A percentile compares a stretch with the other conserved stretches of the same genome.
Conservation (phyloP, 1,284 basidiomycete genomes). For the Rhizoctonia solani region DNA sequence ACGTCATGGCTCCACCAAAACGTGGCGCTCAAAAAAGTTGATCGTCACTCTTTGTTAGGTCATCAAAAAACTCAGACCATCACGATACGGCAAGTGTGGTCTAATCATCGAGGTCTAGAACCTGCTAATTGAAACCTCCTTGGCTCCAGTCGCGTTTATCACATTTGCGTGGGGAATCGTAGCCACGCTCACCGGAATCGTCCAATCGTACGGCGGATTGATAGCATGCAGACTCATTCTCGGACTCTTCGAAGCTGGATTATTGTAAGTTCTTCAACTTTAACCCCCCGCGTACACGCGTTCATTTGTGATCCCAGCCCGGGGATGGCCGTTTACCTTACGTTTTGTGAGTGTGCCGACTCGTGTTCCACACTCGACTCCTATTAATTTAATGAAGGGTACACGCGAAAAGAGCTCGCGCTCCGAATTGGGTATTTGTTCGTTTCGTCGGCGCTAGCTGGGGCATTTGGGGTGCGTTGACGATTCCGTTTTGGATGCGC, state of each 20-base stretch:
- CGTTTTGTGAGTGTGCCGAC: slow-evolving; percentile 32
- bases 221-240: slow-evolving; percentile 36
- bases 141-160: slow-evolving; percentile 28
- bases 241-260: slow-evolving; percentile 37
- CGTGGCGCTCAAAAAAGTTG: neutral
- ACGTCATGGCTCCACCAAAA: neutral
- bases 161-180: slow-evolving; percentile 37
- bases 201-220: slow-evolving; percentile 35
- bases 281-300: neutral
- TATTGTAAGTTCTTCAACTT: slow-evolving; percentile 32
- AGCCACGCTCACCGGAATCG: slow-evolving; percentile 35
- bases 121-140: neutral
- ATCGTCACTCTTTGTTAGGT: slow-evolving; percentile 10
- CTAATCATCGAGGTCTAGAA: neutral
- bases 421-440: slow-evolving; percentile 38
- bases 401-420: slow-evolving; percentile 34
- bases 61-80: slow-evolving; percentile 36
- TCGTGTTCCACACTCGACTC: neutral
- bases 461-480: slow-evolving; percentile 35
- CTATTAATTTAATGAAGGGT: neutral
- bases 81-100: slow-evolving; percentile 33
- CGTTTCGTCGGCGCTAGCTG: slow-evolving; percentile 37
- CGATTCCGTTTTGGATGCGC: neutral
- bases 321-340: slow-evolving; percentile 37
- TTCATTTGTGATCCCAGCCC: slow-evolving; percentile 22